Conservation (phyloP, 2,329 filamentous ascomycete genomes). For the Atkinsonella hypoxylon region DNA sequence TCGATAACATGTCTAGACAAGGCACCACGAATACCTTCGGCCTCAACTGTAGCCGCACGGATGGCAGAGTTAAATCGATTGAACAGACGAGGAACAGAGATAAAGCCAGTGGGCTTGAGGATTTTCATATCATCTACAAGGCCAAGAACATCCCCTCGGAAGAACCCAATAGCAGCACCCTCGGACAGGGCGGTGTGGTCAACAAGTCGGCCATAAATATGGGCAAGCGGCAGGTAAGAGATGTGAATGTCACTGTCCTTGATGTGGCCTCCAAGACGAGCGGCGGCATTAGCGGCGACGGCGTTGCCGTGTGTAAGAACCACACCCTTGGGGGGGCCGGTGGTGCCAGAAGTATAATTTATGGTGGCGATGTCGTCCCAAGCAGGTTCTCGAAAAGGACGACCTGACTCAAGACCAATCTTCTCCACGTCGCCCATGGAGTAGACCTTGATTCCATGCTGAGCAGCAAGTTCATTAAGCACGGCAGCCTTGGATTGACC, state of each 20-base stretch:
- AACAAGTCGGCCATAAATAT: slow-evolving; percentile 80
- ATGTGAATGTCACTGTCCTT: slow-evolving; percentile 48
- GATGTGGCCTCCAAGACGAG: slow-evolving; percentile 43
- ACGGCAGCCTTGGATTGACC: slow-evolving; percentile 71
- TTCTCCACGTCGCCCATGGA: slow-evolving; percentile 72
- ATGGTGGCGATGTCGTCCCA: slow-evolving; percentile 75
- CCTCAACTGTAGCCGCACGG: slow-evolving; percentile 65
- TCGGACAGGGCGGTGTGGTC: slow-evolving; percentile 65
- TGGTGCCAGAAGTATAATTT: slow-evolving; percentile 84
- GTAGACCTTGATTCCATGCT: slow-evolving; percentile 66
- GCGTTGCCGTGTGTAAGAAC: slow-evolving; percentile 73
- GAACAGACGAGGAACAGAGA: slow-evolving; percentile 82
- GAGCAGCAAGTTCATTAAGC: slow-evolving; percentile 60
- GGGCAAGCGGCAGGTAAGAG: slow-evolving; percentile 86
- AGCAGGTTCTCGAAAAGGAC: slow-evolving; percentile 57
- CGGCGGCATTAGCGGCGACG: slow-evolving; percentile 56
- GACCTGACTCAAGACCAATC: slow-evolving; percentile 58
- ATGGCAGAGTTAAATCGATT: slow-evolving; percentile 83
- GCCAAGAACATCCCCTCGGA: slow-evolving; percentile 79
- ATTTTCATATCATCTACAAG: slow-evolving; percentile 87
- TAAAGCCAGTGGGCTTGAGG: slow-evolving; percentile 69
- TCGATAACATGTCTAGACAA: slow-evolving; percentile 69
- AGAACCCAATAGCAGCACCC: slow-evolving; percentile 74
- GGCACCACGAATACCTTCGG: slow-evolving; percentile 66
- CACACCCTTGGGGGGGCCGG: slow-evolving; percentile 72